A percentile compares a stretch with the other conserved stretches of the same genome.
phyloP scores from a whole-genome alignment of 169 alveolate genomes.

The Pseudocohnilembus persalinus region DNA sequence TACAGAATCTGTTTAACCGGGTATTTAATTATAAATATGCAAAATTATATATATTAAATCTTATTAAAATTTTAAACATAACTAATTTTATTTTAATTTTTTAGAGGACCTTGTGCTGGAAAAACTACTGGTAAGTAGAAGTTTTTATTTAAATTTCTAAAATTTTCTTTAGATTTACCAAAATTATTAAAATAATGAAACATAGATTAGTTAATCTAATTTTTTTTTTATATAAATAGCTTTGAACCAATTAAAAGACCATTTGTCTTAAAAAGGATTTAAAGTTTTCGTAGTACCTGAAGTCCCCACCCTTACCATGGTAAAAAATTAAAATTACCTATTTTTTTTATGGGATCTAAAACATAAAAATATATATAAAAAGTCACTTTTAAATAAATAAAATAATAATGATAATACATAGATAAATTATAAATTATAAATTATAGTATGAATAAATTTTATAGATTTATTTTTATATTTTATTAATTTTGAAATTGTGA shows the following conservation, averaged over 20 bases:
- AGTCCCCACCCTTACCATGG: constrained; percentile 67
- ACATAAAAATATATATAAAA: not conserved
- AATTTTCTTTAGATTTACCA: too few species aligned
- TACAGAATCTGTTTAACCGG: constrained; percentile 12
- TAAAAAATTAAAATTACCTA: not conserved
- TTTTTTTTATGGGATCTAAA: not conserved
- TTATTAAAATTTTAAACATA: too few species aligned
- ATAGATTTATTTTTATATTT: too few species aligned
- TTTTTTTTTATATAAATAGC: constrained; percentile 19
- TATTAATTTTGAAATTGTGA: too few species aligned
- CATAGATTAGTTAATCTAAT: not conserved
- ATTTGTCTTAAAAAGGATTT: constrained; percentile 49
- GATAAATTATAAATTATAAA: too few species aligned
- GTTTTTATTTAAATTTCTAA: not conserved
- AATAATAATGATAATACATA: too few species aligned
- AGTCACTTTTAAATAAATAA: not conserved
- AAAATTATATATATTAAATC: too few species aligned
- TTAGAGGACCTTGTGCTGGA: constrained; percentile 82
- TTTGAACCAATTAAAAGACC: constrained; percentile 45
- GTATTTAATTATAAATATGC: not conserved
- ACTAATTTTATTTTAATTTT: too few species aligned
- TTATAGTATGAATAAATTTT: too few species aligned
- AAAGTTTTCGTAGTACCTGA: constrained; percentile 73
- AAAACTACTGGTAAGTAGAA: constrained; percentile 54
- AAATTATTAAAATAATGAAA: not conserved